phyloP scores from a whole-genome alignment of 2,329 filamentous ascomycete species.

The Scedosporium apiospermum region DNA sequence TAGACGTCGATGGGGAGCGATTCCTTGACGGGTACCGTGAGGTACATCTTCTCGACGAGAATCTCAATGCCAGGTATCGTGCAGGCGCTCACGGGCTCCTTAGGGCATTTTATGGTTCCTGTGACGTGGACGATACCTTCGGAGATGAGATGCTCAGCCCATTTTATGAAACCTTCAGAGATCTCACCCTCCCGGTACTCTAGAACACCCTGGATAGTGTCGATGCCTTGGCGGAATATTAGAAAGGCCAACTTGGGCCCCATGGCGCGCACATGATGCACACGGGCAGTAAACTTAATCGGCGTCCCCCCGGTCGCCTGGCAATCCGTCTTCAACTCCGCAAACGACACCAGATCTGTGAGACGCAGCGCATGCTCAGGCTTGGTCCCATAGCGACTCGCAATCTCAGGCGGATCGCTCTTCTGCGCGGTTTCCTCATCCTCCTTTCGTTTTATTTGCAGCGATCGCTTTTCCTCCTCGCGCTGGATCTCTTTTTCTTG shows the following conservation, averaged over 20 bases:
- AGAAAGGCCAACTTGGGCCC: slow-evolving; percentile 78
- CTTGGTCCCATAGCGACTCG: slow-evolving; percentile 19
- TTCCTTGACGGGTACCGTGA: slow-evolving; percentile 40
- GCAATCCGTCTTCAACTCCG: slow-evolving; percentile 18
- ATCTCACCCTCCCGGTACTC: slow-evolving; percentile 17
- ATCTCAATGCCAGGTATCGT: slow-evolving; percentile 70
- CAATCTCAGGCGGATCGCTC: slow-evolving; percentile 19
- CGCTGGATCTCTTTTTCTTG: slow-evolving; percentile 22
- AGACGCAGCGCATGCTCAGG: slow-evolving; percentile 19
- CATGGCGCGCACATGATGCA: slow-evolving; percentile 73
- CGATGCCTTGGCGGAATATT: slow-evolving; percentile 73
- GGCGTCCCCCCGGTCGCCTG: slow-evolving; percentile 46
- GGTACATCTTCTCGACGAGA: slow-evolving; percentile 46
- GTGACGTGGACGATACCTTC: slow-evolving; percentile 72
- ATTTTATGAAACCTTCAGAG: slow-evolving; percentile 63
- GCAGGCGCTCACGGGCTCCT: slow-evolving; percentile 65
- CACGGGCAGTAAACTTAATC: slow-evolving; percentile 57
- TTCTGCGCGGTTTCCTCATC: slow-evolving; percentile 21
- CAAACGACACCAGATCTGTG: slow-evolving; percentile 20
- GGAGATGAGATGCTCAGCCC: slow-evolving; percentile 72
- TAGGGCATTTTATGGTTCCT: slow-evolving; percentile 63
- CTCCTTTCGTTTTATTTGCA: slow-evolving; percentile 18
- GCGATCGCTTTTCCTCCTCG: slow-evolving; percentile 21
- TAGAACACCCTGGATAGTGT: slow-evolving; percentile 78
- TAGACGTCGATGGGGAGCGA: slow-evolving; percentile 41